Evolutionary conservation across 305 asterid species (phyloP), one percentile per base, ranked within the genome.

Genomic region (Fraxinus angustifolia): DNA sequence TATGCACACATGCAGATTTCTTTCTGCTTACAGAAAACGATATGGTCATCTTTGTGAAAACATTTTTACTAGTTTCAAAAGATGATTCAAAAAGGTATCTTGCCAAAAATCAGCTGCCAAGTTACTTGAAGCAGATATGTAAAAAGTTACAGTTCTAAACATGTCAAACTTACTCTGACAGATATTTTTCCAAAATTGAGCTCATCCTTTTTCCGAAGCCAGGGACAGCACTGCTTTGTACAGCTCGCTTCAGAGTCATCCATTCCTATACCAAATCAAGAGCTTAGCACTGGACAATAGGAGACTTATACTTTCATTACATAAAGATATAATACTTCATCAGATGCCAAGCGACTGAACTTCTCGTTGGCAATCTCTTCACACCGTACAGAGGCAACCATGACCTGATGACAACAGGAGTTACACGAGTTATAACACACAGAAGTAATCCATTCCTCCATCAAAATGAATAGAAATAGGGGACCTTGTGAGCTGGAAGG

Each of bases 301-400:
- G 82, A 26, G 23, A 50, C 56, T 67, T 19, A 34, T 5, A 81
- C 36, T 79, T 62, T 26, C 17, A 48, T 38, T 78, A 30, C 35
- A 79, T 40, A 83, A 80, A 73, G 72, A 80, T 71, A 75, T 10
- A 58, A 76, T 72, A 91, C 97, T 91, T 91, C 72, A 81, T 91
- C 88, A 35, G 87, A 83, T 30, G 76, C 81, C 82, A 92, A 88
- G 56, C 38, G 74, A 82, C 45, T 79, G 73, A 86, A 88, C 87
- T 90, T 92, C 85, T 91, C 93, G 78, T 67, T 80, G 23, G 93
- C 97, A 82, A 92, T 89, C 86, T 92, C 97, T 83, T 92, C 95
- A 82, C 97, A 92, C 34, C 93, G 88, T 50, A 90, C 97, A 35
- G 93, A 88, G 21, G 97, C 92, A 81, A 92, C 95, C 97, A 91